A percentile compares a stretch with the other conserved stretches of the same genome.
Conservation (phyloP, 139 green algal genomes). For the Yamagishiella unicocca region DNA sequence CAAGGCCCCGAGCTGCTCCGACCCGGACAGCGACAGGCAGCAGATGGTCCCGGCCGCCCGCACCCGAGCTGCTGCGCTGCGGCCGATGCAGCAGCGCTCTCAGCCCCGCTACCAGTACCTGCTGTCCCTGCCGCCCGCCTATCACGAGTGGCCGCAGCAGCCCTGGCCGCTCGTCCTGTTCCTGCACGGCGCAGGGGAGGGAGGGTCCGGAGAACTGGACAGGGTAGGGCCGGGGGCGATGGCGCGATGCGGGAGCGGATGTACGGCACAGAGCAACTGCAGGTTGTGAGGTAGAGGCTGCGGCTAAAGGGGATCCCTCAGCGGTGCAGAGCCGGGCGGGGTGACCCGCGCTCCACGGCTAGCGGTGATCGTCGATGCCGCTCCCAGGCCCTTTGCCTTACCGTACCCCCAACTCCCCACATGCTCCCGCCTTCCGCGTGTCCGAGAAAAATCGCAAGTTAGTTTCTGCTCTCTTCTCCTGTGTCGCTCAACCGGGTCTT, state of each 20-base stretch:
- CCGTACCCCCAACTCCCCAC: background rate
- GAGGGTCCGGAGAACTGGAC: background rate
- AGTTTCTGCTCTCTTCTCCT: background rate
- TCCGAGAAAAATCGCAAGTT: background rate
- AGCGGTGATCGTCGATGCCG: background rate
- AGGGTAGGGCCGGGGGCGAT: background rate
- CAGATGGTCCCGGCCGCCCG: background rate
- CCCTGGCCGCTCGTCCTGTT: slow-evolving; percentile 14
- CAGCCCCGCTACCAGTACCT: background rate
- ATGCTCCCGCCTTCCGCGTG: background rate
- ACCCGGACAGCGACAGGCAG: background rate
- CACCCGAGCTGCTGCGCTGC: background rate
- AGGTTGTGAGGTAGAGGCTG: background rate
- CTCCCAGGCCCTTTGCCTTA: background rate
- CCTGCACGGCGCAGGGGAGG: slow-evolving; percentile 14
- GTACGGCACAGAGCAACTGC: background rate
- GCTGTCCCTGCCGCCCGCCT: background rate
- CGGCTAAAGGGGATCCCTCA: no score
- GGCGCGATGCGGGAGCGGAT: background rate
- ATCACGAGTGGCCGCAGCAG: background rate
- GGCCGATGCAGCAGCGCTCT: background rate
- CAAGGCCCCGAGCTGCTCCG: background rate
- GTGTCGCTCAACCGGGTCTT: no score
- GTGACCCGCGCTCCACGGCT: background rate
- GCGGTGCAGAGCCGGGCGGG: no score